Evolutionary conservation across 192 early-diverging fungal species (phyloP).

Genomic region (Coemansia sp.): DNA sequence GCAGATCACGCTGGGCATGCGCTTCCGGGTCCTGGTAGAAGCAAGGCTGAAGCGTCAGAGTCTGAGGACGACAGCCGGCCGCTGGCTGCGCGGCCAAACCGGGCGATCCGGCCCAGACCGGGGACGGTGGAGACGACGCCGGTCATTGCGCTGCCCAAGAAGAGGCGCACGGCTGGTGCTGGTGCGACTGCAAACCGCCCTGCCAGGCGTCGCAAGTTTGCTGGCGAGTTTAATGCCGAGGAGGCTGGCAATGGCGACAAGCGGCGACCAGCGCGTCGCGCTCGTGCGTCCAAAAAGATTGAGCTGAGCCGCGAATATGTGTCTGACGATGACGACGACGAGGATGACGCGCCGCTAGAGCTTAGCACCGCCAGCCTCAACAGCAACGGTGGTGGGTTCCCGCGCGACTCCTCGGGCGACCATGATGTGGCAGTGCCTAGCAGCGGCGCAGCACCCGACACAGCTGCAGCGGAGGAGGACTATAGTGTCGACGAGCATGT

Average conservation of each 20-base stretch:
- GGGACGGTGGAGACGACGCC: not conserved
- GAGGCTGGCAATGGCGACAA: not conserved
- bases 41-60: conserved; percentile 1
- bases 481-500: conserved; percentile 46
- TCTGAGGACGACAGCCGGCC: conserved; percentile 41
- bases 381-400: conserved; percentile 6
- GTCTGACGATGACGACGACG: conserved; percentile 43
- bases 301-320: conserved; percentile 47
- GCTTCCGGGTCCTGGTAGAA: not conserved
- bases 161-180: not conserved
- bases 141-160: not conserved
- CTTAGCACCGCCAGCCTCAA: conserved; percentile 21
- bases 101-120: not conserved
- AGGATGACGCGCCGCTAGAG: conserved; percentile 29
- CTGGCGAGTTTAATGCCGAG: conserved; percentile 1
- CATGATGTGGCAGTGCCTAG: conserved; percentile 28
- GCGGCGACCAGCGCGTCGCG: conserved; percentile 23
- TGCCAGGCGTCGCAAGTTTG: conserved; percentile 14
- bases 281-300: conserved; percentile 28
- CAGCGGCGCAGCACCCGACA: not conserved
- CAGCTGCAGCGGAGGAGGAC: conserved; percentile 12
- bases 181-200: not conserved
- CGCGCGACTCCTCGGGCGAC: conserved; percentile 8
- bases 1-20: not conserved
- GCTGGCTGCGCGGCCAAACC: conserved; percentile 18